phyloP scores from a whole-genome alignment of 257 asterid genomes.

The Fraxinus americana region DNA sequence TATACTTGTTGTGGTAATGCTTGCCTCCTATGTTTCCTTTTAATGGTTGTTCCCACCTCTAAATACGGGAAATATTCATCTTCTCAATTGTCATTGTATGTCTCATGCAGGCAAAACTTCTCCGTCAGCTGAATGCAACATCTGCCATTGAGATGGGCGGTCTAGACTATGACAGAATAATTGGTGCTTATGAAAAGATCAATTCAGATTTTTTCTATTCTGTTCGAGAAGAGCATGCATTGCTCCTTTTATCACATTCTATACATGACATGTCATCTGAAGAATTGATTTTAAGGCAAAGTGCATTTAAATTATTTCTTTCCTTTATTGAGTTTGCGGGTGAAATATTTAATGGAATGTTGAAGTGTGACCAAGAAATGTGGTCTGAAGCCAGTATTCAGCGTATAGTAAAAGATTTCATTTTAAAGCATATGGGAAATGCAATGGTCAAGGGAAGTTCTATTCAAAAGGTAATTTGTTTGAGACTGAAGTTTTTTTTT shows the following conservation, averaged over 20 bases:
- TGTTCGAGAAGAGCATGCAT: constrained; percentile 62
- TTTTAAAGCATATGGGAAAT: constrained; percentile 83
- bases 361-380: constrained; percentile 32
- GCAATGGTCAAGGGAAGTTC: constrained; percentile 79
- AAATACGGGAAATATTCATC: constrained; percentile 6
- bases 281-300: constrained; percentile 79
- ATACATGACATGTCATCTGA: constrained; percentile 81
- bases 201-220: constrained; percentile 55
- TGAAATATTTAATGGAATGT: constrained; percentile 48
- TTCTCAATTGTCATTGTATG: constrained; percentile 20
- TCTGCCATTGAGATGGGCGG: constrained; percentile 66
- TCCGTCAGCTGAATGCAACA: constrained; percentile 73
- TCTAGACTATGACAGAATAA: constrained; percentile 78
- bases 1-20: constrained; percentile 58
- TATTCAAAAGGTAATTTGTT: constrained; percentile 64
- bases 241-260: constrained; percentile 73
- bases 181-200: constrained; percentile 70
- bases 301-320: constrained; percentile 75
- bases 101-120: constrained; percentile 68
- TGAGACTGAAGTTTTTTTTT: constrained; percentile 6
- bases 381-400: constrained; percentile 62
- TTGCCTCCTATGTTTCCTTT: constrained; percentile 8
- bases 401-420: constrained; percentile 51
- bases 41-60: not conserved
- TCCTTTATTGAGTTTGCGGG: constrained; percentile 71